Evolutionary conservation across 1,139 yeast genomes (phyloP).

Genomic region (Zygoascus sp.): DNA sequence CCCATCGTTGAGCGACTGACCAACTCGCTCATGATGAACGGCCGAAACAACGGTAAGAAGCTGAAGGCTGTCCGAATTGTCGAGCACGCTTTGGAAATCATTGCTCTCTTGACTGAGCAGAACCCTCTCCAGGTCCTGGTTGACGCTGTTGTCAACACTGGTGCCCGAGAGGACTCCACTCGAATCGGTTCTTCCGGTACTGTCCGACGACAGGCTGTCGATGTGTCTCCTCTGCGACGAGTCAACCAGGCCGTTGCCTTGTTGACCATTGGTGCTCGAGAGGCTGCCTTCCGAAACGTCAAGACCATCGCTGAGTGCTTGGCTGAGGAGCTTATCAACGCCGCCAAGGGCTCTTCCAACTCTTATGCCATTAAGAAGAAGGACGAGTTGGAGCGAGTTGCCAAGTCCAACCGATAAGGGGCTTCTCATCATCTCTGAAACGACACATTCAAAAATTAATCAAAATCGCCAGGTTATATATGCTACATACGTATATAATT

Average conservation of each 20-base stretch:
- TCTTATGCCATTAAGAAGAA: conserved; percentile 99
- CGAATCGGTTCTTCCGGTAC: conserved; percentile 99
- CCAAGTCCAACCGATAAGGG: conserved; percentile 98
- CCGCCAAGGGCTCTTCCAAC: conserved; percentile 99
- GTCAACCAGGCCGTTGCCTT: conserved; percentile 99
- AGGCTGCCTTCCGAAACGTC: conserved; percentile 99
- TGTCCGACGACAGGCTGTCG: conserved; percentile 99
- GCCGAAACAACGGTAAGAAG: conserved; percentile 99
- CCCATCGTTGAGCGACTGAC: conserved; percentile 99
- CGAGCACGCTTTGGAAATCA: conserved; percentile 98
- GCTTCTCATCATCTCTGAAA: conserved; percentile 9
- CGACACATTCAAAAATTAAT: conserved; percentile 7
- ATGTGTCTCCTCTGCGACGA: conserved; percentile 99
- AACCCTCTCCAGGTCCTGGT: conserved; percentile 99
- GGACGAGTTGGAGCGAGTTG: conserved; percentile 99
- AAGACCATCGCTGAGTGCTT: conserved; percentile 99
- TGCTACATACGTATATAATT: conserved; percentile 11
- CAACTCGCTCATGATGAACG: conserved; percentile 99
- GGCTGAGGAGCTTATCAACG: conserved; percentile 99
- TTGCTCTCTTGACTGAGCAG: conserved; percentile 95
- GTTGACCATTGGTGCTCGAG: conserved; percentile 99
- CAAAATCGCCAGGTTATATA: conserved; percentile 7
- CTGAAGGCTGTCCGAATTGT: conserved; percentile 99
- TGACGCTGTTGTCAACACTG: conserved; percentile 99
- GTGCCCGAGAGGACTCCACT: conserved; percentile 99